Evolutionary conservation across 169 alveolate species (phyloP), one percentile per base, ranked within the genome.

Genomic region (Eimeria necatrix): DNA sequence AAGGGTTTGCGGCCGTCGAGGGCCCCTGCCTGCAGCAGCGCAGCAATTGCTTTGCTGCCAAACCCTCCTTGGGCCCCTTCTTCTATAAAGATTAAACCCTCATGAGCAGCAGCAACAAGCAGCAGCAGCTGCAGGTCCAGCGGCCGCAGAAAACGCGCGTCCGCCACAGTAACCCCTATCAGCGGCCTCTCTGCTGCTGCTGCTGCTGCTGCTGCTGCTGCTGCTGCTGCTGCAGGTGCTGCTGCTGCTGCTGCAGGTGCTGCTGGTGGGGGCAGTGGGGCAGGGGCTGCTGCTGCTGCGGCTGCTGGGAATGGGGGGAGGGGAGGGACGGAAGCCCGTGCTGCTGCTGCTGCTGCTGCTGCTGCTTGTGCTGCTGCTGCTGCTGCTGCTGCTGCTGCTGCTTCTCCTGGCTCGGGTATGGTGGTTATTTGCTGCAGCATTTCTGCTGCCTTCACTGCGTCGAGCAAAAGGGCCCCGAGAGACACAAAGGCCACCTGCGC

Each of bases 11-110:
- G 78, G 14, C 61, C 16, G 46, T 93, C 95, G 49, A 93, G 91
- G 20, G 68, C 84, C n/a, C 94, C 90, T 10, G 81, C 90, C 41
- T 59, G 78, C 24, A 83, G 26, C 49, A 93, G 56, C 52, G 64
- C 71, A 56, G 22, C 16, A 26, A 84, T 3, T 9, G 89, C 96
- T 5, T 93, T 95, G 61, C 80, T 12, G 56, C 98, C 97, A 68
- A 96, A 96, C 8, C 98, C 98, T 59, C 98, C 98, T 5, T 74
- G 83, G 12, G 94, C 74, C 53, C 98, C 98, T 18, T 96, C 97
- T 81, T 96, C 98, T 12, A 95, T 96, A 12, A 96, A 93, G 41
- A 96, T 46, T 20, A 96, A 26, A 18, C 61, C 56, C 32, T 95
- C 96, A 59, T 96, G 96, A 1, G 41, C 32, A 61, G 59, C 68